A percentile compares a stretch with the other conserved stretches of the same genome.
These are phyloP conservation scores for Lentinula boryana DNA, from an alignment of 768 basidiomycete species.

Conservation along the genomic window DNA sequence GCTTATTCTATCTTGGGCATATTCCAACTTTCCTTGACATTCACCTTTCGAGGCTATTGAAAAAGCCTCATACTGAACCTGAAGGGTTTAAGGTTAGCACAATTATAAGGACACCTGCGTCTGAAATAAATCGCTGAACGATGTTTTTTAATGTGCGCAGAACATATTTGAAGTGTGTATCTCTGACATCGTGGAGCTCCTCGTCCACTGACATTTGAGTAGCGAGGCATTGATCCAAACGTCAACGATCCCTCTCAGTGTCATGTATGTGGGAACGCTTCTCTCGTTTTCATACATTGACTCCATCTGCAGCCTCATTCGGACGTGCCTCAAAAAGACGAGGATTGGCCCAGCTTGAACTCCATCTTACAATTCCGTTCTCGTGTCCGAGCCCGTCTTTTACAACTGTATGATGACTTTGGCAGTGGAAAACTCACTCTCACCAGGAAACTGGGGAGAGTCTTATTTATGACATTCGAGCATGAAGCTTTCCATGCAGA, in stretches of 20 bases:
- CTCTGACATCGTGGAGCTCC: background rate
- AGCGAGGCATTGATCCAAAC: constrained; percentile 94
- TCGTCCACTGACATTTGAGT: constrained; percentile 12
- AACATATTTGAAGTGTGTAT: constrained; percentile 65
- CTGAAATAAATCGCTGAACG: constrained; percentile 9
- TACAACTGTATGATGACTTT: constrained; percentile 68
- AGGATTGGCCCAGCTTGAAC: constrained; percentile 79
- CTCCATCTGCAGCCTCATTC: constrained; percentile 66
- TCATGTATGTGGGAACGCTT: constrained; percentile 45
- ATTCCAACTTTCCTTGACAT: constrained; percentile 93
- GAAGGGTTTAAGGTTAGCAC: constrained; percentile 59
- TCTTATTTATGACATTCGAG: constrained; percentile 87
- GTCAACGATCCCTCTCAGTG: constrained; percentile 86
- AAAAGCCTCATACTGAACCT: constrained; percentile 81
- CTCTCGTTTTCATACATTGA: background rate
- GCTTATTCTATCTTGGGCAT: constrained; percentile 95
- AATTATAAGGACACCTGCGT: background rate
- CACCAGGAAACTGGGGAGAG: constrained; percentile 65
- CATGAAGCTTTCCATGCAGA: constrained; percentile 90
- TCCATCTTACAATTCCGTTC: constrained; percentile 72
- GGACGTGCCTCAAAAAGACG: constrained; percentile 69
- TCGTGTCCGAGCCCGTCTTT: constrained; percentile 71
- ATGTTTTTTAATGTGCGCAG: constrained; percentile 30
- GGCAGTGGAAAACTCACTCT: constrained; percentile 42
- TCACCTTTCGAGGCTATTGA: constrained; percentile 68